Conservation (phyloP, 2,329 filamentous ascomycete genomes). For the Apiospora rasikravindrae region DNA sequence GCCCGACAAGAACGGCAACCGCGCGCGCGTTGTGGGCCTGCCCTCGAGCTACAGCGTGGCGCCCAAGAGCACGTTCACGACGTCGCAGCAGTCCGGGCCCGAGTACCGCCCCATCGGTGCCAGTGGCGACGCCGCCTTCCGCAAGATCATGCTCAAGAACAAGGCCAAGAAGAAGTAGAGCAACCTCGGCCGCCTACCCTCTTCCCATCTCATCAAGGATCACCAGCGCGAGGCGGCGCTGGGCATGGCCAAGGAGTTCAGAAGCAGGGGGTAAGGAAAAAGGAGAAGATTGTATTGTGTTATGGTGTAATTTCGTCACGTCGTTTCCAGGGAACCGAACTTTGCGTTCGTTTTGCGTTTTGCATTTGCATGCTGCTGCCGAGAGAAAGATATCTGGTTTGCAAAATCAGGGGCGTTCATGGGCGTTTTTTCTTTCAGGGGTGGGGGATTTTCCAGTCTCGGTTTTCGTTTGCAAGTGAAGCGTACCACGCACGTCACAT, state of each 20-base stretch:
- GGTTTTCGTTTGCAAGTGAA: not conserved
- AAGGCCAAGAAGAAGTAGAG: conserved; percentile 54
- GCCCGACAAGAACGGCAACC: conserved; percentile 59
- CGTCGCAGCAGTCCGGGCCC: conserved; percentile 44
- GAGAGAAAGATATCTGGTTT: too few species aligned
- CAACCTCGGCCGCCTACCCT: not conserved
- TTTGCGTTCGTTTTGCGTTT: not conserved
- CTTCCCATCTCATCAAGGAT: not conserved
- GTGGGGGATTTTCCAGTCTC: not conserved
- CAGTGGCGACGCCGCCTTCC: conserved; percentile 68
- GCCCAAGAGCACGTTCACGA: conserved; percentile 66
- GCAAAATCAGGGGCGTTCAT: not conserved
- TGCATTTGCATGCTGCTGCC: not conserved
- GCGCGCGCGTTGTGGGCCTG: conserved; percentile 59
- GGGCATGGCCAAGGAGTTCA: not conserved
- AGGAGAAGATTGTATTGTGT: not conserved
- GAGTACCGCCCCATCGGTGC: conserved; percentile 67
- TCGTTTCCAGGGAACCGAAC: not conserved
- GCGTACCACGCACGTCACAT: not conserved
- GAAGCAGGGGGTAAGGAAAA: not conserved
- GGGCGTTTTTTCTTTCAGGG: not conserved
- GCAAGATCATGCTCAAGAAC: conserved; percentile 66
- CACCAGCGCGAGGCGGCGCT: not conserved
- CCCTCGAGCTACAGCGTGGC: conserved; percentile 65
- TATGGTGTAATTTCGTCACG: not conserved